phyloP scores from a whole-genome alignment of 2,329 filamentous ascomycete species.

The Chrysoporthe cubensis region DNA sequence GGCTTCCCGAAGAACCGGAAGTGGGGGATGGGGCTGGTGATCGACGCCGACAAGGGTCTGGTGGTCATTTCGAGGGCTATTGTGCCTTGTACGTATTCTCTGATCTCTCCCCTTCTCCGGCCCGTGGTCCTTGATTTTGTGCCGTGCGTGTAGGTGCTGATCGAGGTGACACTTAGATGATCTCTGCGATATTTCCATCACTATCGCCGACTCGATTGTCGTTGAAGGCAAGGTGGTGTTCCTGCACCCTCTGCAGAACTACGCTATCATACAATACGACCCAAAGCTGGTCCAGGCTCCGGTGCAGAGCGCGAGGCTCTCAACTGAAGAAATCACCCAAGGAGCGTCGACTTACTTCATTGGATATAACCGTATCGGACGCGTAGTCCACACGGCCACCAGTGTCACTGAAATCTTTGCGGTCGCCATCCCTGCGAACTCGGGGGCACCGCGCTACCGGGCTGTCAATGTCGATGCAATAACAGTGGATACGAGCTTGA shows the following conservation, averaged over 20 bases:
- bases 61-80: slow-evolving; percentile 94
- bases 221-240: slow-evolving; percentile 94
- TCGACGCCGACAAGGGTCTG: slow-evolving; percentile 93
- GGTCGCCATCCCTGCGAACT: slow-evolving; percentile 93
- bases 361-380: slow-evolving; percentile 95
- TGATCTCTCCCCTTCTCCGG: background rate
- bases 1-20: slow-evolving; percentile 96
- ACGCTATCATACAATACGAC: slow-evolving; percentile 94
- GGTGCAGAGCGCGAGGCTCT: slow-evolving; percentile 85
- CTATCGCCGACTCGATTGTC: slow-evolving; percentile 94
- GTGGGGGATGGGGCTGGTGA: slow-evolving; percentile 95
- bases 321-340: slow-evolving; percentile 82
- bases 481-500: slow-evolving; percentile 91
- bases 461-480: slow-evolving; percentile 97
- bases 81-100: slow-evolving; percentile 59
- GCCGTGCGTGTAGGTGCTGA: background rate
- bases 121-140: slow-evolving; percentile 42
- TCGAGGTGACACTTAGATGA: slow-evolving; percentile 57
- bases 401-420: slow-evolving; percentile 97
- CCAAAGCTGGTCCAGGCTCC: slow-evolving; percentile 91
- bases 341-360: slow-evolving; percentile 95
- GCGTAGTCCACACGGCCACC: slow-evolving; percentile 91
- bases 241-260: slow-evolving; percentile 95
- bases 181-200: slow-evolving; percentile 93
- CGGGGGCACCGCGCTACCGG: slow-evolving; percentile 82